Evolutionary conservation across 257 asterid genomes (phyloP).

Genomic region (Solanum verrucosum): DNA sequence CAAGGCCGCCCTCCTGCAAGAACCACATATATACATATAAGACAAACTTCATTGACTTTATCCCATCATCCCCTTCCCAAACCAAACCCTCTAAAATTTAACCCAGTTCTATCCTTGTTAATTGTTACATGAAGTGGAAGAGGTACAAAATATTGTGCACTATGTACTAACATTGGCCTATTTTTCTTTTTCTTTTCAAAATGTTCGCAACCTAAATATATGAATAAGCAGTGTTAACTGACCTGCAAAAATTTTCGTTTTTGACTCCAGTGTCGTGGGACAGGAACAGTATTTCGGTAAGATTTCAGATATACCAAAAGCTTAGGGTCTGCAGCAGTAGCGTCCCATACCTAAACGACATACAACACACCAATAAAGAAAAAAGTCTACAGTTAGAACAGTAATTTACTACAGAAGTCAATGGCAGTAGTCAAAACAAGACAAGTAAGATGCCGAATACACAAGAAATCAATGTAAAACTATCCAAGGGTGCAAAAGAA

Average conservation of each 20-base stretch:
- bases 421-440: not conserved
- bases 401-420: not conserved
- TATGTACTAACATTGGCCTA: not conserved
- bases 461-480: not conserved
- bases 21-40: conserved; percentile 82
- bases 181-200: not conserved
- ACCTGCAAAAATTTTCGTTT: conserved; percentile 96
- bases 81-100: conserved; percentile 33
- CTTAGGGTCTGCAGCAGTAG: conserved; percentile 89
- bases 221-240: conserved; percentile 9
- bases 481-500: not conserved
- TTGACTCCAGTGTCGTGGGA: conserved; percentile 99
- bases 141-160: not conserved
- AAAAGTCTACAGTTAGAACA: not conserved
- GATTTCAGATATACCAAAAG: conserved; percentile 89
- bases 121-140: not conserved
- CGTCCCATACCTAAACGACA: conserved; percentile 87
- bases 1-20: conserved; percentile 98
- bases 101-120: conserved; percentile 14
- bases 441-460: not conserved
- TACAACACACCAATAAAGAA: not conserved
- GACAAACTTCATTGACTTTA: conserved; percentile 78
- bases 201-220: not conserved
- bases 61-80: conserved; percentile 43
- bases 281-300: conserved; percentile 87